phyloP scores from a whole-genome alignment of 129 eudicot species.

The Apium graveolens region DNA sequence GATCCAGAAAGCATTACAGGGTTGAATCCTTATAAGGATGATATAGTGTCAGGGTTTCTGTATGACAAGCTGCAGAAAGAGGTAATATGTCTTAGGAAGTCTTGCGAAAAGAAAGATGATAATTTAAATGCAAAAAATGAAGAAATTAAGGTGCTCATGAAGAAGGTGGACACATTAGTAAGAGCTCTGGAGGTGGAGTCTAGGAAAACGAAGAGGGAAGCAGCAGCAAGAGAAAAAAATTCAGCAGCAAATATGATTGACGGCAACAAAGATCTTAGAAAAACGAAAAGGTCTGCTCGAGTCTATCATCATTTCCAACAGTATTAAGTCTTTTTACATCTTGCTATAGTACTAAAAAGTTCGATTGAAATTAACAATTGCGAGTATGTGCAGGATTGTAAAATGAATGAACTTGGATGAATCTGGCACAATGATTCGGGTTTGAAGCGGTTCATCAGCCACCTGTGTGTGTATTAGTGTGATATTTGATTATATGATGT shows the following conservation, averaged over 20 bases:
- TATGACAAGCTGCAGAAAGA: conserved; percentile 92
- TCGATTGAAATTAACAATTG: not conserved
- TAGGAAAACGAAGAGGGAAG: conserved; percentile 69
- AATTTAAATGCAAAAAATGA: conserved; percentile 56
- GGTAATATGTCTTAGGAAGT: conserved; percentile 61
- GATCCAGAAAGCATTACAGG: conserved; percentile 20
- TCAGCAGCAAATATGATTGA: conserved; percentile 28
- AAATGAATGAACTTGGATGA: conserved; percentile 12
- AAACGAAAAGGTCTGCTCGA: conserved; percentile 13
- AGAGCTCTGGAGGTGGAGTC: conserved; percentile 71
- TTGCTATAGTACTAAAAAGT: not conserved
- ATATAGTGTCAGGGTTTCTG: conserved; percentile 78
- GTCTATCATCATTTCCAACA: conserved; percentile 2
- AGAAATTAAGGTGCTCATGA: conserved; percentile 77
- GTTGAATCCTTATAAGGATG: conserved; percentile 28
- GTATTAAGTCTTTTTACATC: not conserved
- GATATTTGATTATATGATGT: conserved; percentile 8
- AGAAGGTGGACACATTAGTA: conserved; percentile 55
- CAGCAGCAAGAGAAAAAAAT: conserved; percentile 43
- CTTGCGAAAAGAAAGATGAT: conserved; percentile 49
- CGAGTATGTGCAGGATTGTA: conserved; percentile 12
- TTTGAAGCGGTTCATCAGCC: conserved; percentile 12
- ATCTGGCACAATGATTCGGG: not conserved
- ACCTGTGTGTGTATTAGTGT: conserved; percentile 14
- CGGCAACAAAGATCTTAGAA: conserved; percentile 33